Evolutionary conservation across 2,329 filamentous ascomycete genomes (phyloP).

Genomic region (Fusarium sp.): DNA sequence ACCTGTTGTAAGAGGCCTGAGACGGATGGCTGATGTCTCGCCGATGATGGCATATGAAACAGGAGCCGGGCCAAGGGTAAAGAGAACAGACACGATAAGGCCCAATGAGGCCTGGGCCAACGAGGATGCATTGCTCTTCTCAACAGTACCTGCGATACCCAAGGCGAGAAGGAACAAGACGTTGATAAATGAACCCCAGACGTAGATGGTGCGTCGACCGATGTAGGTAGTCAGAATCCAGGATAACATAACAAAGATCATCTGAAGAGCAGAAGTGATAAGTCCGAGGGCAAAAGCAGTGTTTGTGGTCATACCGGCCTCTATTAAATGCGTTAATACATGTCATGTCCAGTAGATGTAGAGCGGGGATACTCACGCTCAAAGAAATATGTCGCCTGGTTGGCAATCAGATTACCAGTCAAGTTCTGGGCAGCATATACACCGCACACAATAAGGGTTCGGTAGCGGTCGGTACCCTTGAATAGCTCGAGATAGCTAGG

Average conservation of each 20-base stretch:
- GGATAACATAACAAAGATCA: conserved; percentile 72
- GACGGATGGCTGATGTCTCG: conserved; percentile 73
- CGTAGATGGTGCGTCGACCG: conserved; percentile 72
- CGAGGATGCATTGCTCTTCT: conserved; percentile 40
- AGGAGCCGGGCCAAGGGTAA: conserved; percentile 71
- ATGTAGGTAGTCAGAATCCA: conserved; percentile 75
- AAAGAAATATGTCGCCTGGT: conserved; percentile 72
- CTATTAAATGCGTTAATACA: conserved; percentile 50
- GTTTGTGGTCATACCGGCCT: conserved; percentile 68
- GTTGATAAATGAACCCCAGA: conserved; percentile 70
- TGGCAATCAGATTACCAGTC: conserved; percentile 70
- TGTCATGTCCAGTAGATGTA: neutral
- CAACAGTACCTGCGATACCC: conserved; percentile 68
- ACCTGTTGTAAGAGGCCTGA: conserved; percentile 72
- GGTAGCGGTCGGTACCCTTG: conserved; percentile 64
- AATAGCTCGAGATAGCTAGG: conserved; percentile 64
- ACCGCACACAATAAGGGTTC: conserved; percentile 67
- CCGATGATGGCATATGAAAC: conserved; percentile 75
- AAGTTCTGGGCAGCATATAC: conserved; percentile 71
- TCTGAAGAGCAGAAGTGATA: conserved; percentile 72
- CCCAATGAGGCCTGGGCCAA: conserved; percentile 69
- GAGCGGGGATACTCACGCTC: conserved; percentile 43
- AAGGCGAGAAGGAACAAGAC: conserved; percentile 65
- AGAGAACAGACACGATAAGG: conserved; percentile 73
- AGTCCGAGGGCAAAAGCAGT: conserved; percentile 71